These are phyloP conservation scores for Crepidotus variabilis DNA, from an alignment of 768 basidiomycete genomes.

Conservation along the genomic window DNA sequence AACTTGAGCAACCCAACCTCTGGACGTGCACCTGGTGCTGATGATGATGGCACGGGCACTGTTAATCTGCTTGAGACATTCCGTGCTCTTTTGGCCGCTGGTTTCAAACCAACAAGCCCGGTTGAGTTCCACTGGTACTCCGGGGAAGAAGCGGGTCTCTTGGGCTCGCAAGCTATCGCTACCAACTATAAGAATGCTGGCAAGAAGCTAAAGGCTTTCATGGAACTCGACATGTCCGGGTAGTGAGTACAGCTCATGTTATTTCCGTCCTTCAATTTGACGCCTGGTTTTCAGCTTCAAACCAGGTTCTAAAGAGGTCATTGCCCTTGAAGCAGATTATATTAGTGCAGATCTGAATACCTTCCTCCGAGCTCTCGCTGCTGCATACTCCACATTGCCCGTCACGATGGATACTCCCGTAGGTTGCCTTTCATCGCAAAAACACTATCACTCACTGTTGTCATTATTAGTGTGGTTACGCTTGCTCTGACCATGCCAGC, in stretches of 20 bases:
- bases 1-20: slow-evolving; percentile 33
- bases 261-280: background rate
- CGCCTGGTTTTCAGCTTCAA: slow-evolving; percentile 35
- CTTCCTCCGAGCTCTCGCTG: slow-evolving; percentile 39
- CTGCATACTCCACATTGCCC: slow-evolving; percentile 31
- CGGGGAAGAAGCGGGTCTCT: slow-evolving; percentile 40
- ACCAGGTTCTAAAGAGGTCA: slow-evolving; percentile 38
- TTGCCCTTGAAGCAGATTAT: slow-evolving; percentile 37
- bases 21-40: slow-evolving; percentile 45
- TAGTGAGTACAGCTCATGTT: slow-evolving; percentile 21
- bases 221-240: slow-evolving; percentile 39
- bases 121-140: slow-evolving; percentile 49
- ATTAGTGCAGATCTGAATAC: slow-evolving; percentile 37
- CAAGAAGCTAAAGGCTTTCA: slow-evolving; percentile 45
- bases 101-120: slow-evolving; percentile 34
- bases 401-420: slow-evolving; percentile 35
- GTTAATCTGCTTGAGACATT: slow-evolving; percentile 42
- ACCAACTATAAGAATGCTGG: slow-evolving; percentile 42
- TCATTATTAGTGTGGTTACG: slow-evolving; percentile 31
- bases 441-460: background rate
- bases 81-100: slow-evolving; percentile 33
- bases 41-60: slow-evolving; percentile 45
- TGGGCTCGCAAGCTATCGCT: slow-evolving; percentile 54
- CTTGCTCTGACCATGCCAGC: slow-evolving; percentile 44
- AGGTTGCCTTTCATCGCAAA: slow-evolving; percentile 10